Conservation (phyloP, 495 filamentous ascomycete species). For the Clavariopsis aquatica region DNA sequence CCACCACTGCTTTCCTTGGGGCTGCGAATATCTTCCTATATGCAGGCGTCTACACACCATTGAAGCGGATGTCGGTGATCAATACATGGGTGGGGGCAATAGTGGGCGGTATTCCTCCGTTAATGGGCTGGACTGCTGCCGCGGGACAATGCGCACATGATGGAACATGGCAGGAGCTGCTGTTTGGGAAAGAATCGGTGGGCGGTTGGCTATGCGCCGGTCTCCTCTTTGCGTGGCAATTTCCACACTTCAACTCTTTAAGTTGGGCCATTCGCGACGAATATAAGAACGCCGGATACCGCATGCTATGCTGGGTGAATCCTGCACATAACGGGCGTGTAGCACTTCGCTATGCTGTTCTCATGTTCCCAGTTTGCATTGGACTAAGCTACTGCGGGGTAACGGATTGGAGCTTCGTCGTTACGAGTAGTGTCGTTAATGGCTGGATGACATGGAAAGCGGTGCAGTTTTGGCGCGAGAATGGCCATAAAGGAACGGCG, state of each 20-base stretch:
- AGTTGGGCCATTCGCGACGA: constrained; percentile 86
- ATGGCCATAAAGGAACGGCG: constrained; percentile 78
- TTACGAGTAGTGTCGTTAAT: constrained; percentile 79
- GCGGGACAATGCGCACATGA: constrained; percentile 82
- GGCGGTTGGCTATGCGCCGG: constrained; percentile 89
- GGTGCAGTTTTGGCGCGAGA: constrained; percentile 73
- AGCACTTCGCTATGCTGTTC: constrained; percentile 79
- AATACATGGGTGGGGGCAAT: constrained; percentile 97
- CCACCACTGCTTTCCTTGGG: constrained; percentile 84
- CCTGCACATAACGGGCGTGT: constrained; percentile 81
- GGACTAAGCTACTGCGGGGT: constrained; percentile 78
- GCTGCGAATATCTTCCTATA: constrained; percentile 85
- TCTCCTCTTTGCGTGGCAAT: constrained; percentile 93
- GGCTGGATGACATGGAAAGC: constrained; percentile 83
- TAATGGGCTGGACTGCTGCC: constrained; percentile 98
- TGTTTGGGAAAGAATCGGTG: constrained; percentile 66
- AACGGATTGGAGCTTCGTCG: constrained; percentile 84
- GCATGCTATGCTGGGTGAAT: constrained; percentile 90
- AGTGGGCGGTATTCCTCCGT: constrained; percentile 87
- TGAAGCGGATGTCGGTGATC: constrained; percentile 81
- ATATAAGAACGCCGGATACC: constrained; percentile 82
- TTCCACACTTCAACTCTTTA: constrained; percentile 94
- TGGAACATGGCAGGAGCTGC: constrained; percentile 72
- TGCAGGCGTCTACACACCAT: constrained; percentile 85
- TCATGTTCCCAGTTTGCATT: constrained; percentile 84